These are phyloP conservation scores for Microascus cirrosus DNA, from an alignment of 2,329 filamentous ascomycete species.

Conservation along the genomic window DNA sequence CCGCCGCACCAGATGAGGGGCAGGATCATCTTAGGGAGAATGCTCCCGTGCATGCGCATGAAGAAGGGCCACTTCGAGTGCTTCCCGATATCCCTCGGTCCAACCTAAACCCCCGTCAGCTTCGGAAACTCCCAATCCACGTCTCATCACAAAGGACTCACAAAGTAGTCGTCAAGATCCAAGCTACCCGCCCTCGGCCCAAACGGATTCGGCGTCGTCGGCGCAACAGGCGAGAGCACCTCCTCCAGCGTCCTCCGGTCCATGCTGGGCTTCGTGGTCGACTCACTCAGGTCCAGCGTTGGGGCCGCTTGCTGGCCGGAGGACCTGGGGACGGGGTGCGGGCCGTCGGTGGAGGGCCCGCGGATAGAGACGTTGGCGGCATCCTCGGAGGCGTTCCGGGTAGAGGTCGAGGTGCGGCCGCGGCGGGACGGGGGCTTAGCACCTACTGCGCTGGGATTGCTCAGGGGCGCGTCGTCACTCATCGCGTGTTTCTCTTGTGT, in stretches of 20 bases:
- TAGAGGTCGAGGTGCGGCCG: too few relatives aligned
- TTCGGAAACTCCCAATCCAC: background rate
- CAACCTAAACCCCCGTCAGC: slow-evolving; percentile 14
- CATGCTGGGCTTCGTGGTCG: slow-evolving; percentile 1
- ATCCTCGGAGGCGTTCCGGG: background rate
- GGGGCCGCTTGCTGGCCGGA: background rate
- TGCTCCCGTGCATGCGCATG: slow-evolving; percentile 64
- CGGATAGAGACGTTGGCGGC: background rate
- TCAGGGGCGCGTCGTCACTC: too few relatives aligned
- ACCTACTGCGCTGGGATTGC: too few relatives aligned
- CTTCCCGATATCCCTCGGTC: slow-evolving; percentile 57
- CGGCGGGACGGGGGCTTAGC: too few relatives aligned
- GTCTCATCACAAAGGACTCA: background rate
- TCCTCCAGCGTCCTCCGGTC: slow-evolving; percentile 1
- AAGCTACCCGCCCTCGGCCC: background rate
- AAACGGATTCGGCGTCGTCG: slow-evolving; percentile 1
- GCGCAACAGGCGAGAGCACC: slow-evolving; percentile 1
- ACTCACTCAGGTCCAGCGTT: background rate
- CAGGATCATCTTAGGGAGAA: slow-evolving; percentile 63
- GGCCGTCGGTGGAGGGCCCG: background rate
- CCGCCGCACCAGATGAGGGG: slow-evolving; percentile 49
- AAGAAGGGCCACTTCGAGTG: slow-evolving; percentile 72
- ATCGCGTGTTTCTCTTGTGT: too few relatives aligned
- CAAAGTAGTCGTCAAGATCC: slow-evolving; percentile 11
- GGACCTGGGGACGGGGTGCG: background rate